Base-by-base conservation (phyloP, 306 rosid genomes). In the Casuarina glauca region DNA sequence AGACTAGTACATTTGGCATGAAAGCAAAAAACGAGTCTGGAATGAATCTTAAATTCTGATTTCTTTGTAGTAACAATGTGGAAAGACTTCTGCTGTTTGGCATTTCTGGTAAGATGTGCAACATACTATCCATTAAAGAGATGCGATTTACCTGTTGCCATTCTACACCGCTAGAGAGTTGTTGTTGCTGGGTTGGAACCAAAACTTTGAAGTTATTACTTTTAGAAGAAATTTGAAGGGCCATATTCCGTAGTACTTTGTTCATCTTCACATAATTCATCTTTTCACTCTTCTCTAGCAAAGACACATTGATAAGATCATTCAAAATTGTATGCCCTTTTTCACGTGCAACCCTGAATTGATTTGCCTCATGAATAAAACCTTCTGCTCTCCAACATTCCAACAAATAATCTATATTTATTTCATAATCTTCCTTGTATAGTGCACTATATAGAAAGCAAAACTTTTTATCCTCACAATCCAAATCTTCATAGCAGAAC, bases 351-450 rank as follows among this genome's bases (percentile, higher is more conserved):
- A 20, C 12, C 3, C 10, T 39, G 5, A 58, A 74, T 3, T 2
- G 1, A 62, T 76, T 74, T 5, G 44, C 52, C 7, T 74, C 70
- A 73, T 10, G 15, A 58, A 45, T 46, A 32, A 74, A 15, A 38
- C 58, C 48, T 44, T 60, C 73, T 6, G 85, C 80, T n/a, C 72
- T 70, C 80, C 76, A 84, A 74, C 85, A 78, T 70, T 84, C 88
- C 46, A 81, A 77, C 43, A 74, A 62, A 60, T 80, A 54, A 71
- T 81, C 70, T 5, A 67, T 46, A 74, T 74, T 55, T 48, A 85
- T 66, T 32, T 78, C 68, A 75, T 36, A 69, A 1, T 84, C 67
- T 26, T 71, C 78, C 1, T 76, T 80, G 17, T 77, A 81, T 62
- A 84, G 10, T 57, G 83, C 78, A 13, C 5, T 0, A 3, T 43